Evolutionary conservation across 192 early-diverging fungal species (phyloP), one percentile per base, ranked within the genome.

Genomic region (Coemansia sp.): DNA sequence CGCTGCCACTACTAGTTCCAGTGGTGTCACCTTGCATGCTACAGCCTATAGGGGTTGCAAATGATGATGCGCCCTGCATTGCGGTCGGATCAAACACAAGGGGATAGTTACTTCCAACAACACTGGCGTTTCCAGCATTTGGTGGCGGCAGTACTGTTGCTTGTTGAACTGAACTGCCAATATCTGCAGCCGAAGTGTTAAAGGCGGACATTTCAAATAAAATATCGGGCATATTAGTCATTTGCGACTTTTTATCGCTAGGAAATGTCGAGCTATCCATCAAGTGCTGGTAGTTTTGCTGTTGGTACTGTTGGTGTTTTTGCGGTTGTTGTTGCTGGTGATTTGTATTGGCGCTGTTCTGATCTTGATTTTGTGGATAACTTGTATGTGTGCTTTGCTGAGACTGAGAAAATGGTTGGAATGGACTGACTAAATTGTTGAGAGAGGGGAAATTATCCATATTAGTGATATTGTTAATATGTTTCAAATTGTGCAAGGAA

Each of bases 361-460:
- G 60, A 4, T 54, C 47, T 53, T 33, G 53, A 48, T 43, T 22
- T 34, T 44, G 34, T 30, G 27, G 27, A 7, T 30, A 30, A 7
- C 27, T 30, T 2, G 27, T 30, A 7, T 30, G 27, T 30, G 27
- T 7, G 51, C 24, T 30, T 23, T 46, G 42, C 21, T 54, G 53
- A 19, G 30, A 33, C 17, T 18, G 33, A 34, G 30, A 42, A 17
- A 63, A 52, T 23, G 64, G 27, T 38, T 73, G 71, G 40, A 73
- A 70, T 9, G 67, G 46, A 21, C 47, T 38, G 41, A 64, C 51
- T 23, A 76, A 25, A 49, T 63, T 70, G 43, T 69, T 60, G 34
- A 76, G 45, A 49, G 66, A 58, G 21, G 73, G 25, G 22, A 77
- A 67, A 57, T 67, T 71, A 41, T 71, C 64, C 67, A 77, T 77